Evolutionary conservation across 352 stramenopile genomes (phyloP).

Genomic region (Pseudoperonospora humuli): DNA sequence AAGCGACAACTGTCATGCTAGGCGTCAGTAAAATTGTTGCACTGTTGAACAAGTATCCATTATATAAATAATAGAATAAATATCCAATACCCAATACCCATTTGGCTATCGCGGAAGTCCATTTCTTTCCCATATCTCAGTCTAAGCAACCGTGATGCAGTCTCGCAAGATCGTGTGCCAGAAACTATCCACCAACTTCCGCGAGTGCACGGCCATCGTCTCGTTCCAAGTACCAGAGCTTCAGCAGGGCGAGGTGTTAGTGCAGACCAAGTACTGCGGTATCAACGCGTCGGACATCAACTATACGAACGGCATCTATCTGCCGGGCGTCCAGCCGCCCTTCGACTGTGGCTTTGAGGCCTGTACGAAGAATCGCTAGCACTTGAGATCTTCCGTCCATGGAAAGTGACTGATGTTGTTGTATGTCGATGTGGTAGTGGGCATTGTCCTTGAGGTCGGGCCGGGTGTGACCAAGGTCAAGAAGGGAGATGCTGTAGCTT

Average conservation of each 20-base stretch:
- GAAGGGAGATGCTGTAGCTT: conserved; percentile 42
- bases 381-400: background rate
- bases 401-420: background rate
- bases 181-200: conserved; percentile 77
- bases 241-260: conserved; percentile 35
- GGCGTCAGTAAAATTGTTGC: no score
- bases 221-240: conserved; percentile 32
- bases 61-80: no score
- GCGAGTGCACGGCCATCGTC: conserved; percentile 64
- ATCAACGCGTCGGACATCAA: conserved; percentile 58
- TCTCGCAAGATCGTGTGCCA: conserved; percentile 74
- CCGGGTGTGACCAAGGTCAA: conserved; percentile 40
- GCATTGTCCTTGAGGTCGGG: conserved; percentile 36
- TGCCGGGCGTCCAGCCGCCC: conserved; percentile 27
- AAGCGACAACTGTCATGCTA: no score
- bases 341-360: conserved; percentile 49
- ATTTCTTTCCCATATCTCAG: no score
- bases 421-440: conserved; percentile 17
- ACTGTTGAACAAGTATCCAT: no score
- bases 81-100: no score
- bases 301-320: conserved; percentile 48
- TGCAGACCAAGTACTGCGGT: conserved; percentile 48
- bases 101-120: no score
- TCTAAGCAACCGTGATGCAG: conserved; percentile 29
- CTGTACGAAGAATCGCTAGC: conserved; percentile 28